Evolutionary conservation across 805 yeast genomes (phyloP).

Genomic region (Soucietia sequanensis): DNA sequence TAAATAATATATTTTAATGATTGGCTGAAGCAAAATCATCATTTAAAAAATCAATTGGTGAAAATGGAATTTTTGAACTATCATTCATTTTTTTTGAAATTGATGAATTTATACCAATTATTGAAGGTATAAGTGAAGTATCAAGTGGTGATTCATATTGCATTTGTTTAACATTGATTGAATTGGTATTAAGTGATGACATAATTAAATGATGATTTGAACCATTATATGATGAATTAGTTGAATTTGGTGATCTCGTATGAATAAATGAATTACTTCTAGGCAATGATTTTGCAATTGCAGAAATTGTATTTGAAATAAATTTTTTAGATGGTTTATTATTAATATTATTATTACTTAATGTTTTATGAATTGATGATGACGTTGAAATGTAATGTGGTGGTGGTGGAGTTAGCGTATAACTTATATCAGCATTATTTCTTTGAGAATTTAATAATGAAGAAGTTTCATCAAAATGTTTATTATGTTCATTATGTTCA

Average conservation of each 20-base stretch:
- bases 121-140: slow-evolving; percentile 39
- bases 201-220: slow-evolving; percentile 2
- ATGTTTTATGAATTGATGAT: slow-evolving; percentile 1
- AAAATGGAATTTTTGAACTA: slow-evolving; percentile 37
- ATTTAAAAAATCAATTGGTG: slow-evolving; percentile 40
- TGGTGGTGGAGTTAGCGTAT: slow-evolving; percentile 11
- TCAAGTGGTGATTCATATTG: too few relatives aligned
- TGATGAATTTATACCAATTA: slow-evolving; percentile 38
- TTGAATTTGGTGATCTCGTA: slow-evolving; percentile 4
- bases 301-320: slow-evolving; percentile 16
- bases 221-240: slow-evolving; percentile 2
- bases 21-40: slow-evolving; percentile 21
- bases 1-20: too few relatives aligned
- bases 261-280: slow-evolving; percentile 6
- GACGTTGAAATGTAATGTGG: slow-evolving; percentile 16
- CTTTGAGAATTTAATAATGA: neutral
- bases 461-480: slow-evolving; percentile 5
- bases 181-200: too few relatives aligned
- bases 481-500: too few relatives aligned
- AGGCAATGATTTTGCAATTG: slow-evolving; percentile 16
- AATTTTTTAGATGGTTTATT: slow-evolving; percentile 2
- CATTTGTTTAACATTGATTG: too few relatives aligned
- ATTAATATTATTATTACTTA: neutral
- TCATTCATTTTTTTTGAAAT: slow-evolving; percentile 33
- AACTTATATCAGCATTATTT: neutral